These are phyloP conservation scores for Ciborinia camelliae DNA, from an alignment of 2,329 filamentous ascomycete species.

Conservation along the genomic window DNA sequence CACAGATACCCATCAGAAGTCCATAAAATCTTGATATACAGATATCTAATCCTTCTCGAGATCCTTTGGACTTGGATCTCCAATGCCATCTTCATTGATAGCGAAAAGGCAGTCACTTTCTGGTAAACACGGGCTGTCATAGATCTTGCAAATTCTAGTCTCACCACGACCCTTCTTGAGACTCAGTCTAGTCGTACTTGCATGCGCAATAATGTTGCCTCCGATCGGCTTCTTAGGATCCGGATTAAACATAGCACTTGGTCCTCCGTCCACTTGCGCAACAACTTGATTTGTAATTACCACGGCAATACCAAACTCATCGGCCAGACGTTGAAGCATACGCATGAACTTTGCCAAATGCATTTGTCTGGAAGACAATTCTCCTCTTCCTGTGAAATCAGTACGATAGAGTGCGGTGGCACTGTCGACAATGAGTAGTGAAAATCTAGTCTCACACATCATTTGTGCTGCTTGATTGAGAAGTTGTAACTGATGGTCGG, in stretches of 20 bases:
- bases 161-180: constrained; percentile 94
- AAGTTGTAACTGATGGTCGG: constrained; percentile 92
- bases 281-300: constrained; percentile 99
- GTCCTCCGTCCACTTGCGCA: constrained; percentile 94
- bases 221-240: constrained; percentile 99
- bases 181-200: constrained; percentile 90
- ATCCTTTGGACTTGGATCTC: constrained; percentile 93
- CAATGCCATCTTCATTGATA: constrained; percentile 95
- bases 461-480: constrained; percentile 93
- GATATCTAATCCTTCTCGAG: constrained; percentile 67
- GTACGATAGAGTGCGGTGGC: constrained; percentile 94
- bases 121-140: constrained; percentile 94
- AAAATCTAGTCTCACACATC: constrained; percentile 99
- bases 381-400: constrained; percentile 93
- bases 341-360: constrained; percentile 88
- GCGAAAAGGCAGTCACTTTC: constrained; percentile 97
- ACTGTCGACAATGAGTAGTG: constrained; percentile 90
- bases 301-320: constrained; percentile 92
- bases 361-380: constrained; percentile 88
- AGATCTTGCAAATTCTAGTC: constrained; percentile 98
- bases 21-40: constrained; percentile 1
- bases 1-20: constrained; percentile 1
- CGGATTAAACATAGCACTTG: constrained; percentile 97
- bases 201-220: constrained; percentile 97
- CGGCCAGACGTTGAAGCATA: constrained; percentile 71